Conservation (phyloP, 192 early-diverging fungal genomes). For the Phycomyces blakesleeanus region DNA sequence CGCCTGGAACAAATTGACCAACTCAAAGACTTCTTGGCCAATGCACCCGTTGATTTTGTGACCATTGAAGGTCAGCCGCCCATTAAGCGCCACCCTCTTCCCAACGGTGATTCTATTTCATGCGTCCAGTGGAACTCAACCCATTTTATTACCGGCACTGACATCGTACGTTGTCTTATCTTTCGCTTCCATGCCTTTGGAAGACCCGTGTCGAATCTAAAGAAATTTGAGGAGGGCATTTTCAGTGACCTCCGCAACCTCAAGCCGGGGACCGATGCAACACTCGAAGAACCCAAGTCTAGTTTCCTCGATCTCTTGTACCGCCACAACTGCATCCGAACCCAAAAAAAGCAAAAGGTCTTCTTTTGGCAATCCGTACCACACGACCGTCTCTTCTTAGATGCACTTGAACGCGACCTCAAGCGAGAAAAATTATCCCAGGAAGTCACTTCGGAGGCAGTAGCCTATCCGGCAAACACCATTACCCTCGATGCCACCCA, state of each 20-base stretch:
- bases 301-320: slow-evolving; percentile 92
- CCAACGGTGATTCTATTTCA: slow-evolving; percentile 83
- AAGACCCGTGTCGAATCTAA: slow-evolving; percentile 79
- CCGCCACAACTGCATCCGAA: slow-evolving; percentile 93
- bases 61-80: slow-evolving; percentile 36
- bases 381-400: slow-evolving; percentile 90
- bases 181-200: slow-evolving; percentile 90
- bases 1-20: slow-evolving; percentile 40
- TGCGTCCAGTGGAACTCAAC: slow-evolving; percentile 90
- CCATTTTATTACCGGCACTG: slow-evolving; percentile 93
- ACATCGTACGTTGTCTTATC: slow-evolving; percentile 89
- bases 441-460: slow-evolving; percentile 75
- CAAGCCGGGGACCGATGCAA: slow-evolving; percentile 89
- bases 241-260: slow-evolving; percentile 94
- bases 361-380: slow-evolving; percentile 97
- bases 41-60: slow-evolving; percentile 64
- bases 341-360: slow-evolving; percentile 99
- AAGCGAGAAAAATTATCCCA: slow-evolving; percentile 87
- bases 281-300: slow-evolving; percentile 88
- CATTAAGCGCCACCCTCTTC: slow-evolving; percentile 59
- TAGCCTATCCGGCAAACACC: slow-evolving; percentile 60
- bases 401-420: slow-evolving; percentile 93
- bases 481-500: slow-evolving; percentile 58
- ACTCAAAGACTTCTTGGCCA: slow-evolving; percentile 55
- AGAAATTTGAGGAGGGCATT: slow-evolving; percentile 98